Evolutionary conservation across 805 yeast genomes (phyloP), one percentile per base, ranked within the genome.

Genomic region (Danielozyma ontarioensis): DNA sequence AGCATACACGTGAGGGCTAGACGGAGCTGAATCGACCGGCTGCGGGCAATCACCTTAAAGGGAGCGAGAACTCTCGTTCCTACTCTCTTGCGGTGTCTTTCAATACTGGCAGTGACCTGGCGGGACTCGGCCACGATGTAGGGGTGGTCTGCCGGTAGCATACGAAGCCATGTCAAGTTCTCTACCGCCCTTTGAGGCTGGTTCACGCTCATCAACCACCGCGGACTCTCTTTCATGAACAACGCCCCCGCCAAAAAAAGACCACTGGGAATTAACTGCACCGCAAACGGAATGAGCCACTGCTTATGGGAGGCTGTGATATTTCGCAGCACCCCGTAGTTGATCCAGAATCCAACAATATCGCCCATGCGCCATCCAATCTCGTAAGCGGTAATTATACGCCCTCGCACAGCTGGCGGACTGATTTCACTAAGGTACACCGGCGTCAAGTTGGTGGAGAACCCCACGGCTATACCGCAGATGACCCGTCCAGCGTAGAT

Each of bases 361-460:
- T 60, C 67, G 21, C 68, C 67, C 28, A 59, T 38, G 37, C 67
- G 45, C 66, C 66, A 62, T 13, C 64, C 64, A 29, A 61, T 52
- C 42, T 62, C 67, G 40, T 57, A 61, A 13, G 53, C 34, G 8
- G 56, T 49, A 24, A 54, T 55, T 13, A 60, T 41, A 22, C 55
- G 48, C 4, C 68, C 68, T 22, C 66, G 44, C 14, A 59, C 46
- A 1, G 65, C 60, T 0, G 68, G 66, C 6, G 65, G 66, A 5
- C 58, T 33, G 21, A 60, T 53, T 34, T 61, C 68, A 29, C 59
- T 49, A 16, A 60, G 42, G 36, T 59, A 60, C 12, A 61, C 64
- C 11, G 62, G 63, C 2, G 65, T 57, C 37, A 61, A 50, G 44
- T 59, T 60, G 13, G 64, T 59, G 18, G 60, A 53, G 22, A 52